Percentiles rank a stretch among this genome's conserved stretches.
Conservation (phyloP, 169 alveolate genomes). For the Eimeria praecox region DNA sequence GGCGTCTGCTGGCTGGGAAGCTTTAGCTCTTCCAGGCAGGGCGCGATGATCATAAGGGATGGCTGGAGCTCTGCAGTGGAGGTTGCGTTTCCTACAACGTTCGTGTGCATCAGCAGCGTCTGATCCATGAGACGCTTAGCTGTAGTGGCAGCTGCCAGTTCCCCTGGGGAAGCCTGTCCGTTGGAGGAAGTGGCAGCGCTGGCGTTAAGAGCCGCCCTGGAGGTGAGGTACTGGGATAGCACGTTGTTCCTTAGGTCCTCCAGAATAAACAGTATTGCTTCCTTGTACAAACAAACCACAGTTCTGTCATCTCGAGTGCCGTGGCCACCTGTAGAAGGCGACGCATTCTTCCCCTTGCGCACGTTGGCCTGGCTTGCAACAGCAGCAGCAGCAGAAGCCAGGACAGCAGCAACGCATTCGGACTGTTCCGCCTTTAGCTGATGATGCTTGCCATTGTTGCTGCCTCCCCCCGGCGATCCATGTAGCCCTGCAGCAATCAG, state of each 20-base stretch:
- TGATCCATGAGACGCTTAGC: constrained; percentile 71
- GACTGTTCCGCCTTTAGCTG: constrained; percentile 35
- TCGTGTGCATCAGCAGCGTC: constrained; percentile 64
- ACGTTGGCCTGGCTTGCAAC: constrained; percentile 47
- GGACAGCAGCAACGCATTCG: constrained; percentile 46
- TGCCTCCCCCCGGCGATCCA: constrained; percentile 49
- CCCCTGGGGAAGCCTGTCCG: constrained; percentile 4
- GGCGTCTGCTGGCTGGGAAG: constrained; percentile 77
- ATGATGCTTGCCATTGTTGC: constrained; percentile 1
- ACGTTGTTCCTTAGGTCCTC: constrained; percentile 66
- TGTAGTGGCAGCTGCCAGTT: constrained; percentile 53
- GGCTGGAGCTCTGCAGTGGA: constrained; percentile 64
- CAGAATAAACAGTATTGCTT: constrained; percentile 46
- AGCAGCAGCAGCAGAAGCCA: constrained; percentile 65
- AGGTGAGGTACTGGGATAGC: constrained; percentile 53
- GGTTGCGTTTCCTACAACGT: constrained; percentile 75
- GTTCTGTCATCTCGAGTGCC: constrained; percentile 42
- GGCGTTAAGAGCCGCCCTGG: constrained; percentile 15
- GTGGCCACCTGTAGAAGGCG: neutral
- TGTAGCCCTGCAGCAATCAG: constrained; percentile 56
- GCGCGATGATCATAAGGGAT: constrained; percentile 67
- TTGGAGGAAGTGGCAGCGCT: neutral
- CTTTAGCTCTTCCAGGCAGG: constrained; percentile 70
- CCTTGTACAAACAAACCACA: constrained; percentile 60
- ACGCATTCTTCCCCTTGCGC: constrained; percentile 2